These are phyloP conservation scores for Tylopilus subfusipes DNA, from an alignment of 768 basidiomycete species.

Conservation along the genomic window DNA sequence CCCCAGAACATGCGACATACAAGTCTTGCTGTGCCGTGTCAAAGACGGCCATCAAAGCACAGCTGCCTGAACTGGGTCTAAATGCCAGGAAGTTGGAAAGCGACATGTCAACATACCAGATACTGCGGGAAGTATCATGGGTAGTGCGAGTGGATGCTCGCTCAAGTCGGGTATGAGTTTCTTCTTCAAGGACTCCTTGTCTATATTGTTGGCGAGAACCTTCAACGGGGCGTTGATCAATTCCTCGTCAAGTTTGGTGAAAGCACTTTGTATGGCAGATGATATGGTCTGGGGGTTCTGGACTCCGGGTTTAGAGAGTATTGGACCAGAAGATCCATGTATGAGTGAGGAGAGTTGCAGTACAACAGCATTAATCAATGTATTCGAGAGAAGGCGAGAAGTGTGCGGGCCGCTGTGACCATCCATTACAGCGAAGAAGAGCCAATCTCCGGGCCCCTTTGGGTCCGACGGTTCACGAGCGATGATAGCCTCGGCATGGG, in stretches of 20 bases:
- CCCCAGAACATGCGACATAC: slow-evolving; percentile 90
- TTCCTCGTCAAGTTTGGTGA: slow-evolving; percentile 79
- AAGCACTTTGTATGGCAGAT: slow-evolving; percentile 71
- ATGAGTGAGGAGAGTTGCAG: slow-evolving; percentile 64
- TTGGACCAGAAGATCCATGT: slow-evolving; percentile 31
- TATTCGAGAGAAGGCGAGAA: slow-evolving; percentile 75
- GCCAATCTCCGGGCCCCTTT: slow-evolving; percentile 61
- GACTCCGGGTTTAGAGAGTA: slow-evolving; percentile 36
- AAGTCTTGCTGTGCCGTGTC: slow-evolving; percentile 80
- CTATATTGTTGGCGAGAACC: slow-evolving; percentile 57
- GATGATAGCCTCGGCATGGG: slow-evolving; percentile 68
- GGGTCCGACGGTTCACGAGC: slow-evolving; percentile 58
- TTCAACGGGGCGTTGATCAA: slow-evolving; percentile 76
- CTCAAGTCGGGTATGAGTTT: slow-evolving; percentile 61
- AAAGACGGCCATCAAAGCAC: slow-evolving; percentile 83
- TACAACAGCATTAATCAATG: slow-evolving; percentile 80
- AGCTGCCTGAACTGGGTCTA: slow-evolving; percentile 58
- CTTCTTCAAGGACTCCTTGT: slow-evolving; percentile 47
- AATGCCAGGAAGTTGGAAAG: slow-evolving; percentile 7
- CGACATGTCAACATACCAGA: slow-evolving; percentile 45
- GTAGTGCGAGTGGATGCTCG: slow-evolving; percentile 63
- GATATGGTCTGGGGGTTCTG: slow-evolving; percentile 54
- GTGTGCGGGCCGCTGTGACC: slow-evolving; percentile 87
- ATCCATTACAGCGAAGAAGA: slow-evolving; percentile 89
- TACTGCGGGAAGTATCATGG: slow-evolving; percentile 79